A percentile compares a stretch with the other conserved stretches of the same genome.
Evolutionary conservation across 495 filamentous ascomycete genomes (phyloP).

Genomic region (Bacidia rubella): DNA sequence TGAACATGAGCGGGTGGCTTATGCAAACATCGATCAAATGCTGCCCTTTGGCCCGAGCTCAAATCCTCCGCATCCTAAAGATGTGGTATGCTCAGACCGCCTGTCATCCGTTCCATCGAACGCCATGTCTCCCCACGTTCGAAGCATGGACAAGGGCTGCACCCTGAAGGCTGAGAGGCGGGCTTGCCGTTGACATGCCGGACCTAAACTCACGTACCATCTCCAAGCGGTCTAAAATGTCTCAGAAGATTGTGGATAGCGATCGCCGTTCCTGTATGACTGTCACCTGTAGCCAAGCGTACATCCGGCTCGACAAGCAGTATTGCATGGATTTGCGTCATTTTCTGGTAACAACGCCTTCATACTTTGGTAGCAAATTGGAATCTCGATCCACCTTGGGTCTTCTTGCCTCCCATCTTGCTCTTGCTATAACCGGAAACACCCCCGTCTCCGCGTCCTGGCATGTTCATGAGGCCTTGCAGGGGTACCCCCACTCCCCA

Average conservation of each 20-base stretch:
- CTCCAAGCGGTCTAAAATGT: neutral
- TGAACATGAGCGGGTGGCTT: neutral
- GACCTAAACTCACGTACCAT: neutral
- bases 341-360: neutral
- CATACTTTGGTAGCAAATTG: neutral
- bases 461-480: slow-evolving; percentile 3
- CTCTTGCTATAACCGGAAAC: slow-evolving; percentile 3
- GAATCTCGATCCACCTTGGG: slow-evolving; percentile 3
- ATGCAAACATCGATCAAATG: too few species aligned
- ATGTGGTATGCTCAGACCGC: too few species aligned
- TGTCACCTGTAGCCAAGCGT: too few species aligned
- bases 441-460: slow-evolving; percentile 4
- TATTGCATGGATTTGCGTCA: too few species aligned
- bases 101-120: neutral
- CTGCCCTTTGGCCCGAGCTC: too few species aligned
- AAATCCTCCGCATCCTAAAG: too few species aligned
- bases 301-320: too few species aligned
- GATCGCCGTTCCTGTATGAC: too few species aligned
- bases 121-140: neutral
- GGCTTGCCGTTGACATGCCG: neutral
- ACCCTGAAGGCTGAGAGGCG: neutral
- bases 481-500: slow-evolving; percentile 9
- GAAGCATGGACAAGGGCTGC: neutral
- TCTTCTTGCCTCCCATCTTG: slow-evolving; percentile 7
- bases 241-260: neutral